Evolutionary conservation across 1,284 basidiomycete species (phyloP), one percentile per base, ranked within the genome.

Genomic region (Cutaneotrichosporon cyanovorans): DNA sequence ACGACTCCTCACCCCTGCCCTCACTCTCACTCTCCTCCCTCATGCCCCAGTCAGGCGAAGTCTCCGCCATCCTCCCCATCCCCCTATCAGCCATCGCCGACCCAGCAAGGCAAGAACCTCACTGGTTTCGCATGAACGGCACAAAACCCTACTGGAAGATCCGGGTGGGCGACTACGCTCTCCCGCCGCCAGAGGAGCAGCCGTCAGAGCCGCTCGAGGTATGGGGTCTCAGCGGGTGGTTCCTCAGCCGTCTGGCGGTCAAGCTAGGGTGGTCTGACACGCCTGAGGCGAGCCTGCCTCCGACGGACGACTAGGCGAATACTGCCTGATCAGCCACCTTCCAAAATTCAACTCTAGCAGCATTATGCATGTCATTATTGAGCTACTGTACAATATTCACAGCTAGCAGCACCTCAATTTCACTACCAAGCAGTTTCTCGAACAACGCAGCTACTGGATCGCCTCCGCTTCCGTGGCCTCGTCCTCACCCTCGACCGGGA

Each of bases 211-310:
- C 28, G 30, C 50, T 67, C 37, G 65, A 69, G 50, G 51, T 68
- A 0, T 69, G 68, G 68, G 68, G 68, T 1, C 47, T 69, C 33
- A 63, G 59, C 30, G 68, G 63, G 6, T 69, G 68, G 68, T 64
- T 68, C 44, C 48, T 69, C 37, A 58, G 59, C 25, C 47, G 53
- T 12, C 42, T 69, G 35, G 57, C 57, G 0, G 47, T 56, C 36
- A 48, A 47, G 34, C 38, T 59, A 16, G 62, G 63, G 6, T 69
- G 65, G 67, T 42, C 56, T 33, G 46, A 52, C 5, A 33, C 35
- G 20, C 63, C 63, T 18, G 38, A 45, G n/a, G 22, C 23, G 4
- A 46, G 37, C 30, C 20, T 53, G 20, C 37, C 42, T 1, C 46
- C 40, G 0, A 38, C 37, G 5, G 51, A 45, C n/a, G 45, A 51